phyloP scores from a whole-genome alignment of 495 filamentous ascomycete species.

The Hapsidospora chrysogenum region DNA sequence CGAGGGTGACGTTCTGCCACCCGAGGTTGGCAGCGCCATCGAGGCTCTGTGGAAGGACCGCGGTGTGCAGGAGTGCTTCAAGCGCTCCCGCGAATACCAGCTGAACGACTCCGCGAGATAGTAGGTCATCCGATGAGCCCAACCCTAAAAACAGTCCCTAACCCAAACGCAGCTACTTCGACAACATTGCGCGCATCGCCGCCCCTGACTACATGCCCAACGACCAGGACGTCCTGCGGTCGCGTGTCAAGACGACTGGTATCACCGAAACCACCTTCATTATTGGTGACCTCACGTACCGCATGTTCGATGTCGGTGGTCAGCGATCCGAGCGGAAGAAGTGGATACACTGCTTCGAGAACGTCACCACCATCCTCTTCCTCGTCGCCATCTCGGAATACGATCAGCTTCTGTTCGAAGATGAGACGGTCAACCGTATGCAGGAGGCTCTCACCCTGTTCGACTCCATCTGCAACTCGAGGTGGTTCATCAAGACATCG shows the following conservation, averaged over 20 bases:
- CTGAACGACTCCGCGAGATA: slow-evolving; percentile 97
- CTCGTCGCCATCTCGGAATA: slow-evolving; percentile 98
- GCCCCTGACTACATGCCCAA: slow-evolving; percentile 88
- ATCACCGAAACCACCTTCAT: slow-evolving; percentile 99
- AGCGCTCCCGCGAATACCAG: slow-evolving; percentile 89
- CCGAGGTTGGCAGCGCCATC: slow-evolving; percentile 88
- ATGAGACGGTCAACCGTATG: slow-evolving; percentile 94
- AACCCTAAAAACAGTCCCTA: too few relatives aligned
- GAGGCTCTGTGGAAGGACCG: slow-evolving; percentile 86
- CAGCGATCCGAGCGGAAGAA: slow-evolving; percentile 99
- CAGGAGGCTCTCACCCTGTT: slow-evolving; percentile 96
- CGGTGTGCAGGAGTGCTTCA: slow-evolving; percentile 91
- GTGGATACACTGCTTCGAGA: slow-evolving; percentile 99
- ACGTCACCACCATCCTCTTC: slow-evolving; percentile 97
- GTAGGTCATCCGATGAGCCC: slow-evolving; percentile 37
- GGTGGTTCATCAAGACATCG: slow-evolving; percentile 98
- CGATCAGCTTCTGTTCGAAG: slow-evolving; percentile 94
- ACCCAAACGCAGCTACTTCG: slow-evolving; percentile 62
- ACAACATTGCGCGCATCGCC: slow-evolving; percentile 83
- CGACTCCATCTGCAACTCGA: slow-evolving; percentile 97
- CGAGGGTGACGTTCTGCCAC: slow-evolving; percentile 84
- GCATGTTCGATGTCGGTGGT: slow-evolving; percentile 99
- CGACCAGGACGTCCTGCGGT: slow-evolving; percentile 93
- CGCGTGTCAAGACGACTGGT: slow-evolving; percentile 97
- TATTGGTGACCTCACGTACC: slow-evolving; percentile 91